A percentile compares a stretch with the other conserved stretches of the same genome.
Conservation (phyloP, 164 flowering plant genomes). For the Vitis rupestris region DNA sequence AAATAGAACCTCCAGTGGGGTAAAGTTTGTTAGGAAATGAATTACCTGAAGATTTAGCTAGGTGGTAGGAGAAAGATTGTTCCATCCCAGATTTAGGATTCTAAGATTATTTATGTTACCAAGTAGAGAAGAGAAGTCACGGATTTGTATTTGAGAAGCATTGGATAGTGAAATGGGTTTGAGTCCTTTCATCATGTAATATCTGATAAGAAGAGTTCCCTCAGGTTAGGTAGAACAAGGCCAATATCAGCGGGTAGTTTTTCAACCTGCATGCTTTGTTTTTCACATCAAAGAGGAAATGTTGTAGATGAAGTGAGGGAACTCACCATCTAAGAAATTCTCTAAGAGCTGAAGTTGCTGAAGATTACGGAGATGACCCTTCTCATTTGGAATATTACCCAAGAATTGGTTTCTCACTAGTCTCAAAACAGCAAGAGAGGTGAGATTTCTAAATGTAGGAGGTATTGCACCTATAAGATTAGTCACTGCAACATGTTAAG, state of each 20-base stretch:
- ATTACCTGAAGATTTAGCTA: constrained; percentile 3
- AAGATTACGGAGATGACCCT: neutral
- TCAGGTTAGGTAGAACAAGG: constrained; percentile 10
- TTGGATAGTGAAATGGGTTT: constrained; percentile 8
- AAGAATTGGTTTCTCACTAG: constrained; percentile 1
- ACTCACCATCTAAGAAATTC: constrained; percentile 3
- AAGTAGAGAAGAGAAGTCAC: constrained; percentile 11
- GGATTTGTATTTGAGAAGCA: constrained; percentile 8
- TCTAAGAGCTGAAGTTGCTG: constrained; percentile 11
- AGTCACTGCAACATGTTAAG: neutral
- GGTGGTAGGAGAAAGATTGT: constrained; percentile 10
- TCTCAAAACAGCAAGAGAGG: constrained; percentile 3
- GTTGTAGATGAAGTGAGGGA: constrained; percentile 10
- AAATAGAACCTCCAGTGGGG: neutral
- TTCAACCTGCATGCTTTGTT: neutral
- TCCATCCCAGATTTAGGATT: constrained; percentile 1
- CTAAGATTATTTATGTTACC: constrained; percentile 4
- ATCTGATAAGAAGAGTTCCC: neutral
- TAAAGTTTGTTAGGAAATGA: constrained; percentile 7
- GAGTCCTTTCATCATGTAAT: constrained; percentile 6
- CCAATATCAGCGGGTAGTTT: constrained; percentile 6
- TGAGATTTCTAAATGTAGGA: constrained; percentile 3
- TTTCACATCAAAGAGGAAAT: constrained; percentile 8
- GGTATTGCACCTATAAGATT: constrained; percentile 15
- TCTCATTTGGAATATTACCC: constrained; percentile 4